Percentiles rank a stretch among this genome's conserved stretches.
These are phyloP conservation scores for Crithidia sp. DNA, from an alignment of 208 protist species.

Conservation along the genomic window DNA sequence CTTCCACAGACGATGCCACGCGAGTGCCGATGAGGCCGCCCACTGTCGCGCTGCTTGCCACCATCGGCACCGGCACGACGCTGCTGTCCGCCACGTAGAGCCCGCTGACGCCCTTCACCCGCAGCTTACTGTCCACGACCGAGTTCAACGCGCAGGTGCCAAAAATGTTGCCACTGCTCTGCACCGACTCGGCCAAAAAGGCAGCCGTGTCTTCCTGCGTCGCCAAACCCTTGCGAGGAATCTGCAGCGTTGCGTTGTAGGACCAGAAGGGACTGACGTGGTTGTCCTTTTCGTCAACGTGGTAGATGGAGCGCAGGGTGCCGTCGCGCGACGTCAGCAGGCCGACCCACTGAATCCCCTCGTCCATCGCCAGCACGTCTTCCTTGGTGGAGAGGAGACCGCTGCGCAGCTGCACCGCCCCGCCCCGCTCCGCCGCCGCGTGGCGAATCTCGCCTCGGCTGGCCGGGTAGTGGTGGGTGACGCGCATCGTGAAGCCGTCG, in stretches of 20 bases:
- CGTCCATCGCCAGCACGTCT: slow-evolving; percentile 75
- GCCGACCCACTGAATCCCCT: slow-evolving; percentile 77
- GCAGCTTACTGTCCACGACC: slow-evolving; percentile 60
- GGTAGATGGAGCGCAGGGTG: slow-evolving; percentile 47
- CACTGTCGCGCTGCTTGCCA: slow-evolving; percentile 59
- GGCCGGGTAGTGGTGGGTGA: slow-evolving; percentile 71
- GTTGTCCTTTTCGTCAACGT: slow-evolving; percentile 36
- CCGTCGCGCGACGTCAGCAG: slow-evolving; percentile 45
- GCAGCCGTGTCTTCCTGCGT: slow-evolving; percentile 59
- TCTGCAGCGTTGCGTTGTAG: slow-evolving; percentile 41
- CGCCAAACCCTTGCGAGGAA: slow-evolving; percentile 43
- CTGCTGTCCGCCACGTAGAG: slow-evolving; percentile 70
- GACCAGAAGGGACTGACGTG: slow-evolving; percentile 58
- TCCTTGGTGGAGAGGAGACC: slow-evolving; percentile 52
- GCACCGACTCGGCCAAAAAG: slow-evolving; percentile 58
- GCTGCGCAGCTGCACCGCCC: slow-evolving; percentile 37
- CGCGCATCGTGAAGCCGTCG: slow-evolving; percentile 69
- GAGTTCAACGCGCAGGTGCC: slow-evolving; percentile 78
- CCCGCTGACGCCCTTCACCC: slow-evolving; percentile 61
- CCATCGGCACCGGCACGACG: slow-evolving; percentile 74
- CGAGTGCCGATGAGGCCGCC: slow-evolving; percentile 63
- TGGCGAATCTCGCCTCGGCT: slow-evolving; percentile 58
- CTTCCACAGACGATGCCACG: slow-evolving; percentile 44
- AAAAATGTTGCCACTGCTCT: slow-evolving; percentile 50
- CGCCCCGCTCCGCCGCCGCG: not conserved